Base-by-base conservation (phyloP, 2,329 filamentous ascomycete species). In the Eutypa lata region DNA sequence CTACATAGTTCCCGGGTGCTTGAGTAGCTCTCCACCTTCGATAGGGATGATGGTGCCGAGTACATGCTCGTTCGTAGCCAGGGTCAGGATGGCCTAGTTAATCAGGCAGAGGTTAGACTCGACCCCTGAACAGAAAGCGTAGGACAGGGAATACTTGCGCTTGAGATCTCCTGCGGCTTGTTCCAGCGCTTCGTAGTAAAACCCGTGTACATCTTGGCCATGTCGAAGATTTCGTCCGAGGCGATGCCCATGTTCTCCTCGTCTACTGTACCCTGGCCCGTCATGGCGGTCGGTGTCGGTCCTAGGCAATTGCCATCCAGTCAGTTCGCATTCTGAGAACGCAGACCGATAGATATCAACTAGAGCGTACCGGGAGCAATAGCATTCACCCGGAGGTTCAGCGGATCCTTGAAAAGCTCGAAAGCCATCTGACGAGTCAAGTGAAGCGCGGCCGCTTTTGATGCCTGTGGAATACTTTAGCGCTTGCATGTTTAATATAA, bases 31-130 rank as follows among this genome's bases (percentile, higher is more conserved):
- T 33, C 51, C 51, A 16, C 47, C 47, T 21, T 53, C 51, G 19
- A 53, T 21, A 13, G 42, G 40, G 14, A 50, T 42, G 24, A 53
- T 47, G 14, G 40, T 31, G 7, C 51, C 51, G 22, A 26, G 38
- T 6, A 53, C 50, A 40, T 49, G 45, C 6, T 50, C 47, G 24
- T 53, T 53, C 18, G 51, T 53, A 8, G 51, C 51, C 11, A 53
- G 47, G 4, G 47, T 50, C 8, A 53, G 47, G 26, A 51, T 13
- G 24, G 22, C 10, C 49, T 51, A 14, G 10, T 14, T 37, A 4
- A 4, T 31, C 26, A 5, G n/a, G n/a, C n/a, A n/a, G n/a, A 31
- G 13, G 35, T 37, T 37, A 37, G 35, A 14, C 7, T 5, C 4
- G 46, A 35, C 16, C 6, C 26, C 26, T 31, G 26, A 31, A 49